phyloP scores from a whole-genome alignment of 352 stramenopile genomes.

The Globisporangium takayamanum region DNA sequence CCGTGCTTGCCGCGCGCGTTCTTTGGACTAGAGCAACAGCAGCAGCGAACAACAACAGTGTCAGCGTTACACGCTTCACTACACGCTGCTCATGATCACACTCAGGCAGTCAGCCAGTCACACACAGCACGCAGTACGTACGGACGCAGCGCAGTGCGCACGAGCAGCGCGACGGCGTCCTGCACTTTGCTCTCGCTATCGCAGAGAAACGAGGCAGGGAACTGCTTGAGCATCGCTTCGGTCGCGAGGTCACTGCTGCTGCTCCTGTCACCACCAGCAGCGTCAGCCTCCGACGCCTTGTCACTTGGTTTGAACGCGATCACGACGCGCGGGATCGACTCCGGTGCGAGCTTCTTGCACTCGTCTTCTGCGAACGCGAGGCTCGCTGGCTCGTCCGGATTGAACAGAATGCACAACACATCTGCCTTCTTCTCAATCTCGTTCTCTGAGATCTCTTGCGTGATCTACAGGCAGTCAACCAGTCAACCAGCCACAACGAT shows the following conservation, averaged over 20 bases:
- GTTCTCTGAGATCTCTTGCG: constrained; percentile 46
- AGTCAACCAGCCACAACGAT: constrained; percentile 1
- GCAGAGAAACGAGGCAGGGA: constrained; percentile 34
- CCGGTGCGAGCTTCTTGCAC: constrained; percentile 39
- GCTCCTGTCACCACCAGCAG: constrained; percentile 10
- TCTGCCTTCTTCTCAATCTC: constrained; percentile 70
- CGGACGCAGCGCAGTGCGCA: constrained; percentile 46
- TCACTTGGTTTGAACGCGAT: constrained; percentile 38
- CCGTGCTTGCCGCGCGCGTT: constrained; percentile 41
- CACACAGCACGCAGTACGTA: constrained; percentile 22
- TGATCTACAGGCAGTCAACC: constrained; percentile 34
- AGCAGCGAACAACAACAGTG: background rate
- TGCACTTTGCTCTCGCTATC: constrained; percentile 30
- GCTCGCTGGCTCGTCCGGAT: constrained; percentile 44
- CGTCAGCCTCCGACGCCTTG: background rate
- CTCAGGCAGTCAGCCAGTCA: background rate
- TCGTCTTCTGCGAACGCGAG: constrained; percentile 40
- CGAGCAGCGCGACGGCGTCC: constrained; percentile 27
- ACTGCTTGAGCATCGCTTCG: constrained; percentile 51
- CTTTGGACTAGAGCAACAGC: constrained; percentile 22
- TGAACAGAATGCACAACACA: constrained; percentile 61
- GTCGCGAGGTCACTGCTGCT: constrained; percentile 24
- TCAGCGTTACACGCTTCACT: background rate
- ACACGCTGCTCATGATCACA: background rate
- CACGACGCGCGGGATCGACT: constrained; percentile 49